Percentiles rank a stretch among this genome's conserved stretches.
phyloP scores from a whole-genome alignment of 2,329 filamentous ascomycete species.

The Aspergillus versicolor region DNA sequence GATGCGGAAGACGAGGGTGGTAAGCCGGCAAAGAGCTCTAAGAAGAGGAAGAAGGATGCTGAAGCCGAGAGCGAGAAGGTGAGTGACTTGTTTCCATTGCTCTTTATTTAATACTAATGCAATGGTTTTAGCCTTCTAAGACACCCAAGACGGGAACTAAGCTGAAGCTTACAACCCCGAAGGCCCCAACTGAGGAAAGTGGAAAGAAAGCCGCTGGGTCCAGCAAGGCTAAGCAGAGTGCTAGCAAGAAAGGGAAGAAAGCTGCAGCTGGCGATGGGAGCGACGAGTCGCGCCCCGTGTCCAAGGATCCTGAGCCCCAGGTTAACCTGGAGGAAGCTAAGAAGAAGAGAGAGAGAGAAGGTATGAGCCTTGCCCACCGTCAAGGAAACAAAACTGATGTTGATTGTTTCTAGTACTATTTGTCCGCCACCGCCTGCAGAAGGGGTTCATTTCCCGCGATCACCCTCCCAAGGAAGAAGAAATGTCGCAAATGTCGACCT shows the following conservation, averaged over 20 bases:
- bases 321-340: constrained; percentile 56
- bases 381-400: constrained; percentile 10
- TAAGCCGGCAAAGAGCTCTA: constrained; percentile 57
- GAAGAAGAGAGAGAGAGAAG: constrained; percentile 59
- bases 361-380: constrained; percentile 31
- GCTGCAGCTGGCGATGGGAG: constrained; percentile 58
- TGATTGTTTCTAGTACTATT: constrained; percentile 66
- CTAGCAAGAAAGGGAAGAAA: constrained; percentile 58
- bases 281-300: constrained; percentile 57
- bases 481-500: constrained; percentile 46
- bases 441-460: constrained; percentile 84
- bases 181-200: constrained; percentile 54
- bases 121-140: constrained; percentile 53
- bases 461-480: constrained; percentile 77
- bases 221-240: constrained; percentile 56
- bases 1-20: constrained; percentile 49
- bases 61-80: constrained; percentile 70
- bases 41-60: constrained; percentile 77
- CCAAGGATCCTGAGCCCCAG: constrained; percentile 52
- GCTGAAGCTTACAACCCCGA: constrained; percentile 55
- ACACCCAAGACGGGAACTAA: constrained; percentile 64
- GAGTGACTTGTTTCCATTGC: constrained; percentile 25
- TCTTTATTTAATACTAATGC: background rate
- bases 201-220: constrained; percentile 50
- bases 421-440: constrained; percentile 90